Evolutionary conservation across 192 early-diverging fungal genomes (phyloP), one percentile per base, ranked within the genome.

Genomic region (Umbelopsis isabellina): DNA sequence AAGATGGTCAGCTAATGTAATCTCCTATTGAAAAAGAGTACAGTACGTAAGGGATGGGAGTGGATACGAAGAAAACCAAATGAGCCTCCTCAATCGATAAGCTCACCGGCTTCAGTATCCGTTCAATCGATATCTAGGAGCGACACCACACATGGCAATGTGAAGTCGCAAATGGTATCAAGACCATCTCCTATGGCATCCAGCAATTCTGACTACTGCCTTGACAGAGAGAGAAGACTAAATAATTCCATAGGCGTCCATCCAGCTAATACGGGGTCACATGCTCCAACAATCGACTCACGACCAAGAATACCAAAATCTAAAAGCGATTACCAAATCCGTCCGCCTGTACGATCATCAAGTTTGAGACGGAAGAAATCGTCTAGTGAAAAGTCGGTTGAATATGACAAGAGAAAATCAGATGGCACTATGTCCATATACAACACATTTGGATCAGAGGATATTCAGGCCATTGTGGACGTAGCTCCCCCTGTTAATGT

Each of bases 401-500:
- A 61, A 5, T 61, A 33, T 15, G 55, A 61, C 15, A 61, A 61
- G 30, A 11, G 55, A n/a, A 61, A 61, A n/a, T 61, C 55, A 13
- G 55, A 61, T n/a, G 55, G 55, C 16, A 61, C 55, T 13, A 61
- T 61, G 55, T 61, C 55, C 1, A 61, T 61, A n/a, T 61, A 61
- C 30, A 61, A 61, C 16, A 61, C 55, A 2, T 61, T 61, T 35
- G 55, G 55, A 2, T 61, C 55, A 2, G 55, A 61, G 25, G 55
- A 61, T 35, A 61, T 61, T n/a, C 55, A 61, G 4, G 55, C 55
- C 30, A n/a, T 61, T 61, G 55, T 61, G 10, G 55, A 61, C 27
- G 55, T 35, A 16, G 23, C 18, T 4, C 25, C 25, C 15, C 23
- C 25, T 15, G 12, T 61, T 13, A 61, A 3, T 30, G 55, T 35